Conservation (phyloP, 306 rosid genomes). For the Psophocarpus tetragonolobus region DNA sequence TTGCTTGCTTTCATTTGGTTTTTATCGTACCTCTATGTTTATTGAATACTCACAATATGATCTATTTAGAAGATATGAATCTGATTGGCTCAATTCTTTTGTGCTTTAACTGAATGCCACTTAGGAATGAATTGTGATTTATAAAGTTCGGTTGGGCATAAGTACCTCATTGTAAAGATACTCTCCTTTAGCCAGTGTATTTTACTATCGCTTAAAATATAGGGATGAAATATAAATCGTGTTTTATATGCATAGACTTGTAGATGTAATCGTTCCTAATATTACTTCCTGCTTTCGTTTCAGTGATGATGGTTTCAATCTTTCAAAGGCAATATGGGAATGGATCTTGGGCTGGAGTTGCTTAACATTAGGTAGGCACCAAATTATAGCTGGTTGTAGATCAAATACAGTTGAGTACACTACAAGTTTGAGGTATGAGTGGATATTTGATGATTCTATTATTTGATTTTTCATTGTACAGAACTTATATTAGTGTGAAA, state of each 20-base stretch:
- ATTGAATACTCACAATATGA: no score
- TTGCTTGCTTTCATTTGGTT: no score
- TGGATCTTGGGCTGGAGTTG: conserved; percentile 14
- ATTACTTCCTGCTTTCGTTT: conserved; percentile 29
- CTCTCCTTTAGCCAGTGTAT: no score
- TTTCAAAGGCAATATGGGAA: background rate
- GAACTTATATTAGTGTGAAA: conserved; percentile 10
- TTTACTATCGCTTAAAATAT: no score
- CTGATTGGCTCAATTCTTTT: conserved; percentile 1
- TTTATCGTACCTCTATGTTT: conserved; percentile 4
- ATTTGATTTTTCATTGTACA: background rate
- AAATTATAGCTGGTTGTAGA: conserved; percentile 12
- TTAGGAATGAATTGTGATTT: background rate
- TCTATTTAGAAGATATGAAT: no score
- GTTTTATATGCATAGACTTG: no score
- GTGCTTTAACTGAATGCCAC: conserved; percentile 1
- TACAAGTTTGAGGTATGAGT: conserved; percentile 20
- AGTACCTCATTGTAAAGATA: conserved; percentile 16
- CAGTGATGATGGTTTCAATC: conserved; percentile 43
- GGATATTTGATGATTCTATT: conserved; percentile 26
- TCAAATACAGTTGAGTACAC: conserved; percentile 2
- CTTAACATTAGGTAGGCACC: conserved; percentile 11
- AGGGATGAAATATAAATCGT: no score
- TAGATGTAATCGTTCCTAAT: background rate
- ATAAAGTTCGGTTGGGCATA: background rate